phyloP scores from a whole-genome alignment of 2,329 filamentous ascomycete species.

The Scytalidium sp. region DNA sequence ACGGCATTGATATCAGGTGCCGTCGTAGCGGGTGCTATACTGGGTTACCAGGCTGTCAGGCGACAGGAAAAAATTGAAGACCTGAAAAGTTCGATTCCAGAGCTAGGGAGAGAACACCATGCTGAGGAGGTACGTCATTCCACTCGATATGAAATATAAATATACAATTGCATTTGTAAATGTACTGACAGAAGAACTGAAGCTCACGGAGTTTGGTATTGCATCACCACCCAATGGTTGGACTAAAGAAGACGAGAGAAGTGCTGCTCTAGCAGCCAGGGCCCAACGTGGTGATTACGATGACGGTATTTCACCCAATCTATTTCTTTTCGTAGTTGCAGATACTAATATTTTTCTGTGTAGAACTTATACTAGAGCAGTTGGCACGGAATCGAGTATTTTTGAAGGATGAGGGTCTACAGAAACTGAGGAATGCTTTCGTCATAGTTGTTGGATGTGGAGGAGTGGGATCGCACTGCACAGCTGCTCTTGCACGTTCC shows the following conservation, averaged over 20 bases:
- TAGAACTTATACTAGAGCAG: conserved; percentile 89
- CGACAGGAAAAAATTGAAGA: conserved; percentile 49
- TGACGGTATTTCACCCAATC: conserved; percentile 35
- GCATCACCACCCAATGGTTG: conserved; percentile 23
- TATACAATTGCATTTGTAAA: no score
- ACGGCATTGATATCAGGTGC: conserved; percentile 67
- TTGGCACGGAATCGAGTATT: conserved; percentile 91
- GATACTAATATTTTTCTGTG: not conserved
- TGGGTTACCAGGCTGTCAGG: conserved; percentile 60
- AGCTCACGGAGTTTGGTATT: conserved; percentile 48
- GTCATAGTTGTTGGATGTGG: conserved; percentile 90
- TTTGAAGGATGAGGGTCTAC: conserved; percentile 76
- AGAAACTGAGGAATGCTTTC: conserved; percentile 76
- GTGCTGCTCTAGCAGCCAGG: conserved; percentile 54
- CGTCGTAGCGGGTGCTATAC: conserved; percentile 55
- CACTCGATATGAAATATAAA: not conserved
- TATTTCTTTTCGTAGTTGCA: not conserved
- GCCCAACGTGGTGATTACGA: conserved; percentile 64
- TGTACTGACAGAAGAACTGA: conserved; percentile 35
- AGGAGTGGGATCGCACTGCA: conserved; percentile 90
- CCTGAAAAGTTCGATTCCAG: conserved; percentile 60
- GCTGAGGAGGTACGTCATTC: conserved; percentile 33
- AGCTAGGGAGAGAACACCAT: conserved; percentile 27
- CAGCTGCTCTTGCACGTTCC: conserved; percentile 80
- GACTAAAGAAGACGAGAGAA: conserved; percentile 61